Evolutionary conservation across 2,329 filamentous ascomycete genomes (phyloP).

Genomic region (Mycosphaerelloides madeirae): DNA sequence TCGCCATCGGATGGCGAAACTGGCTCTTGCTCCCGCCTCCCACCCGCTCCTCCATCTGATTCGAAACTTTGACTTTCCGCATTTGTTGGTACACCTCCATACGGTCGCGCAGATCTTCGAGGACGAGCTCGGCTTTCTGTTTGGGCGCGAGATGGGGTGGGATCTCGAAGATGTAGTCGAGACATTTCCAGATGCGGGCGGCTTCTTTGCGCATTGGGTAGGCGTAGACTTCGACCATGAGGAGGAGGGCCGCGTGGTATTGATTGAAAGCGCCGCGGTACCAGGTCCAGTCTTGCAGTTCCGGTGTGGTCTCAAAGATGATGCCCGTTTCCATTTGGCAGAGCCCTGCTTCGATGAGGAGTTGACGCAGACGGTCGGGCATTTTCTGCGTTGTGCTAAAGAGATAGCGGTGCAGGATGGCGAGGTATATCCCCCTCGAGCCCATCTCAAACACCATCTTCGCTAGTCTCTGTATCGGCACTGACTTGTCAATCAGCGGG

Average conservation of each 20-base stretch:
- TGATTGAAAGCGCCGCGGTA: conserved; percentile 64
- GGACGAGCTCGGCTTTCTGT: conserved; percentile 57
- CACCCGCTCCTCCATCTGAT: conserved; percentile 29
- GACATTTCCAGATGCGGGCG: conserved; percentile 63
- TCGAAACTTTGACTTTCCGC: conserved; percentile 44
- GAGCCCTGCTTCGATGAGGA: conserved; percentile 59
- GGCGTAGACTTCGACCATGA: conserved; percentile 63
- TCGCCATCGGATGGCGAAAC: no score
- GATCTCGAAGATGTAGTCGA: conserved; percentile 68
- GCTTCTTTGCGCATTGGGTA: conserved; percentile 55
- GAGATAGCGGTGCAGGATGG: conserved; percentile 65
- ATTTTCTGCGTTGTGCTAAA: conserved; percentile 45
- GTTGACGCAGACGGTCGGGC: conserved; percentile 59
- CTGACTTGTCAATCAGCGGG: conserved; percentile 54
- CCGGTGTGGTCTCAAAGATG: conserved; percentile 49
- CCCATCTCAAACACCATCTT: conserved; percentile 62
- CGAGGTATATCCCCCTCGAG: conserved; percentile 59
- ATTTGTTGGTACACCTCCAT: conserved; percentile 56
- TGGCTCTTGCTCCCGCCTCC: not conserved
- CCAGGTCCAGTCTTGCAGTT: conserved; percentile 61
- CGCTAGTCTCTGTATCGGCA: conserved; percentile 60
- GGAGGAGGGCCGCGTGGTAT: conserved; percentile 64
- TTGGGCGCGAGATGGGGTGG: conserved; percentile 49
- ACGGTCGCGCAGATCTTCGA: conserved; percentile 59
- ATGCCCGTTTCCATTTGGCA: conserved; percentile 53